Conservation (phyloP, 371 early-diverging fungal genomes). For the Capniomyces stellatus region DNA sequence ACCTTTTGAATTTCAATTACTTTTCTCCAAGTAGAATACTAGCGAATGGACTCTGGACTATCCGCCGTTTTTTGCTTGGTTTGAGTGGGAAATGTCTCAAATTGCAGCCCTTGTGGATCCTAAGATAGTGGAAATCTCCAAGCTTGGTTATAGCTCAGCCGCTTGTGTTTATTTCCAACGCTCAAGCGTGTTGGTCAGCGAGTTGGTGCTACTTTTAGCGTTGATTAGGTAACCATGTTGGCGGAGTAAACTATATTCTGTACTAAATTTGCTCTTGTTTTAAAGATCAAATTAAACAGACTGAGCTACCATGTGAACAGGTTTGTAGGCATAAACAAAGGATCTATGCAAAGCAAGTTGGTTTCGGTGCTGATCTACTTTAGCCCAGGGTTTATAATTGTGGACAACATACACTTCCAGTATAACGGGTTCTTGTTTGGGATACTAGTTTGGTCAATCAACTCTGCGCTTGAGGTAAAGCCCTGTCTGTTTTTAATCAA, state of each 20-base stretch:
- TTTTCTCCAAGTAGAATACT: slow-evolving; percentile 21
- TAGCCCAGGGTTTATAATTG: slow-evolving; percentile 70
- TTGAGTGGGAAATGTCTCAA: slow-evolving; percentile 58
- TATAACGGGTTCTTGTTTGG: slow-evolving; percentile 92
- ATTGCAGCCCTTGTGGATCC: slow-evolving; percentile 49
- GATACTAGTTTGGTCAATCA: slow-evolving; percentile 60
- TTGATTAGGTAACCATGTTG: slow-evolving; percentile 27
- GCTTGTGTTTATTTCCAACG: slow-evolving; percentile 73
- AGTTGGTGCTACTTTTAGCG: slow-evolving; percentile 54
- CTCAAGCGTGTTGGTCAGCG: slow-evolving; percentile 58
- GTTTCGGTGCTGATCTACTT: slow-evolving; percentile 43
- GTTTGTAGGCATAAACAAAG: slow-evolving; percentile 17
- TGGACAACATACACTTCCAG: slow-evolving; percentile 86
- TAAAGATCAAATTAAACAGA: no score
- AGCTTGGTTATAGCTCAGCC: slow-evolving; percentile 41
- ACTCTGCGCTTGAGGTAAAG: slow-evolving; percentile 47
- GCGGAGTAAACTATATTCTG: no score
- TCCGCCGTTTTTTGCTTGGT: slow-evolving; percentile 95
- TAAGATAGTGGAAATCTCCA: slow-evolving; percentile 51
- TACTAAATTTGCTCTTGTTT: no score
- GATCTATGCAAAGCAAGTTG: slow-evolving; percentile 9
- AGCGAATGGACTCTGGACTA: slow-evolving; percentile 96
- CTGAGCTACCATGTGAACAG: slow-evolving; percentile 5
- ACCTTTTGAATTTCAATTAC: no score
- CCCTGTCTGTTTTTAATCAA: no score